phyloP scores from a whole-genome alignment of 805 yeast species.

The Clavispora asparagi region DNA sequence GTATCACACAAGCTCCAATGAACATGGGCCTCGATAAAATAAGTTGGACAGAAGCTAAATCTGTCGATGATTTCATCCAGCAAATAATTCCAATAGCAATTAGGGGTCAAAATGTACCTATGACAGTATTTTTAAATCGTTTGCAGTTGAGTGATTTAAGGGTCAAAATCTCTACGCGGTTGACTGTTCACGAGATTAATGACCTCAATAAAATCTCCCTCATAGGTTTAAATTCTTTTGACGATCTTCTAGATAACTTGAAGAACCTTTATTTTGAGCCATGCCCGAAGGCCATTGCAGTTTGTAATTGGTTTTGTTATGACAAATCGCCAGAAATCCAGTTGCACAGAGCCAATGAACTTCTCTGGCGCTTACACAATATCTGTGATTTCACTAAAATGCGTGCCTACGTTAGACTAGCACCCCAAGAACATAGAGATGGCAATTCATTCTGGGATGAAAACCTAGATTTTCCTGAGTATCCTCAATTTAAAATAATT shows the following conservation, averaged over 20 bases:
- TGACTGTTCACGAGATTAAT: not conserved
- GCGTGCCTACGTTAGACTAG: not conserved
- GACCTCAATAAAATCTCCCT: not conserved
- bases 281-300: not conserved
- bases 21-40: not conserved
- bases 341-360: not conserved
- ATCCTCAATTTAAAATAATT: not conserved
- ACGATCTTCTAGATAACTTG: not conserved
- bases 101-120: not conserved
- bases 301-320: not conserved
- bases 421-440: not conserved
- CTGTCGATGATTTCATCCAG: not conserved
- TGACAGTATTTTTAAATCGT: not conserved
- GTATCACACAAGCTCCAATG: not conserved
- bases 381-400: not conserved
- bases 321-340: not conserved
- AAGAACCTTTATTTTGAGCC: not conserved
- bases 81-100: not conserved
- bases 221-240: not conserved
- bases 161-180: not conserved
- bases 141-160: not conserved
- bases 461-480: not conserved
- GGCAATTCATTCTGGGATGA: not conserved
- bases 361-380: not conserved
- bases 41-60: not conserved